These are phyloP conservation scores for Nematodospora anomalae DNA, from an alignment of 1,139 yeast genomes.

Conservation along the genomic window DNA sequence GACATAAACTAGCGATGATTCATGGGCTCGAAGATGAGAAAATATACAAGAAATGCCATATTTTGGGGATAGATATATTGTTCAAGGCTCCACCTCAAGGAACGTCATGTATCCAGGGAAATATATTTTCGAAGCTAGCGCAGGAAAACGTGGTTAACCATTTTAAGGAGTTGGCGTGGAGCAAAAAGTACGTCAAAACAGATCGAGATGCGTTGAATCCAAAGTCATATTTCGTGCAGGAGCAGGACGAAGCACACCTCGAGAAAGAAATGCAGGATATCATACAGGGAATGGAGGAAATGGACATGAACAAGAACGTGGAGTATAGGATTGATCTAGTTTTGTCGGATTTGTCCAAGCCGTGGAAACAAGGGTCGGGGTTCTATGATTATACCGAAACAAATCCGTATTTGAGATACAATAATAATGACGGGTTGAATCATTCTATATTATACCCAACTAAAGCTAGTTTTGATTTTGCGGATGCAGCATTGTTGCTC, in stretches of 20 bases:
- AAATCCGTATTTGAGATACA: slow-evolving; percentile 54
- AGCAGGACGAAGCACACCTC: slow-evolving; percentile 22
- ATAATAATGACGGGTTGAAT: slow-evolving; percentile 27
- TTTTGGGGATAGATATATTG: slow-evolving; percentile 83
- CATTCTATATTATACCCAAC: slow-evolving; percentile 26
- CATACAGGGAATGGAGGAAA: background rate
- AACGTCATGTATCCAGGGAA: slow-evolving; percentile 80
- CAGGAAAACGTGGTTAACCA: slow-evolving; percentile 60
- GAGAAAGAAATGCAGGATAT: background rate
- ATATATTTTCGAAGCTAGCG: slow-evolving; percentile 66
- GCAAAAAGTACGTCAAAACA: slow-evolving; percentile 3
- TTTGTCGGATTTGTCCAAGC: slow-evolving; percentile 85
- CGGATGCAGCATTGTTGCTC: slow-evolving; percentile 85
- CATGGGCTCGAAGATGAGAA: slow-evolving; percentile 38
- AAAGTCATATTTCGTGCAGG: slow-evolving; percentile 29
- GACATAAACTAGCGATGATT: slow-evolving; percentile 26
- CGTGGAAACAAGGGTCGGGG: slow-evolving; percentile 64
- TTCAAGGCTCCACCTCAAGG: slow-evolving; percentile 81
- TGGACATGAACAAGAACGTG: slow-evolving; percentile 2
- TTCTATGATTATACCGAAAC: slow-evolving; percentile 74
- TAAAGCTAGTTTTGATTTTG: slow-evolving; percentile 56
- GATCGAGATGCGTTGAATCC: slow-evolving; percentile 11
- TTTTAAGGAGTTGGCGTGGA: slow-evolving; percentile 46
- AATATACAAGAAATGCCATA: slow-evolving; percentile 57
- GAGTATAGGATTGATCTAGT: slow-evolving; percentile 53